Evolutionary conservation across 257 asterid species (phyloP), one percentile per base, ranked within the genome.

Genomic region (Cinchona pubescens): DNA sequence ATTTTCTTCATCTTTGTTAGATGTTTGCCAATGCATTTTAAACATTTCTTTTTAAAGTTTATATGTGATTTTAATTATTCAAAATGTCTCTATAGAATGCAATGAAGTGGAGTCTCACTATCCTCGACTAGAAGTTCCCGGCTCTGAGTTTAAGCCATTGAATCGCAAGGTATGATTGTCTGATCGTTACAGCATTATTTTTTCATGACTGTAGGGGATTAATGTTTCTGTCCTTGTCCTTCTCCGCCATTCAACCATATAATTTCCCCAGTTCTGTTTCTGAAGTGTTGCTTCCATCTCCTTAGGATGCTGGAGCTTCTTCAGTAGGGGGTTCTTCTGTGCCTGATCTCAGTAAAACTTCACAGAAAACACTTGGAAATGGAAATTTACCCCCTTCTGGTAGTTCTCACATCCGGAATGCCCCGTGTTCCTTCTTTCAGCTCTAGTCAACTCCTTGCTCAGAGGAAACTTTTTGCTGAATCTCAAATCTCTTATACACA

Each of bases 381-480:
- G 96, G 84, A 83, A 90, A 74, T 80, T 71, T 68, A 49, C 80
- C 74, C 69, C 85, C 80, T 64, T 51, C 86, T 23, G 87, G 88
- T 74, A 85, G 42, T 81, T 67, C 86, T 76, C 90, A 77, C 83
- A 46, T 76, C 71, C 73, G 81, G 73, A 65, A 85, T 87, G 63
- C 88, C 87, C 30, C 85, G 90, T 38, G 67, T 77, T 71, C 77
- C 92, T 79, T 82, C 96, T 35, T 80, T 83, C 69, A 71, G 79
- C 76, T 81, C 98, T 30, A 68, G 77, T 83, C 97, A 89, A 67
- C 92, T 85, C 73, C 78, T 80, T 74, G 85, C 87, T 81, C 99
- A 90, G 85, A 90, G 87, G 90, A 94, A 87, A 83, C 76, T 83
- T 21, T 89, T 90, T 83, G 82, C 94, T 8, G 99, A 94, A 79